Conservation (phyloP, 2,329 filamentous ascomycete genomes). For the Nigrospora sphaerica region DNA sequence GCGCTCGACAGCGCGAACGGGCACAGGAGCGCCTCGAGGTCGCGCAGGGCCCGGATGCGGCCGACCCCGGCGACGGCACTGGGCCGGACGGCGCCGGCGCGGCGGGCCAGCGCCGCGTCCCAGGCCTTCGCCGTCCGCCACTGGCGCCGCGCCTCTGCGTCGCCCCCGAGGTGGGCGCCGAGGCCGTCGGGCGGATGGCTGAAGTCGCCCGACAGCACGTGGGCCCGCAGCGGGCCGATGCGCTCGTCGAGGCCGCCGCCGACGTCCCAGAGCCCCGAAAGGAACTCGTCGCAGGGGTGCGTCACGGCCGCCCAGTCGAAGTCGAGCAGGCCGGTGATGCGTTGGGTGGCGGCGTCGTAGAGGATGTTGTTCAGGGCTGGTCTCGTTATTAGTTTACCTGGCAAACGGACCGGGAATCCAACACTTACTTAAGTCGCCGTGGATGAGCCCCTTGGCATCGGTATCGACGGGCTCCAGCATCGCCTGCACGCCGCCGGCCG, state of each 20-base stretch:
- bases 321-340: slow-evolving; percentile 17
- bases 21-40: not conserved
- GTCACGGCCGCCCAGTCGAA: slow-evolving; percentile 18
- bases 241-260: slow-evolving; percentile 6
- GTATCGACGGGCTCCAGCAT: slow-evolving; percentile 10
- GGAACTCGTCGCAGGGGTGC: slow-evolving; percentile 16
- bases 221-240: not conserved
- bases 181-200: not conserved
- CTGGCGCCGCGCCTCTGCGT: not conserved
- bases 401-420: not conserved
- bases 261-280: slow-evolving; percentile 12
- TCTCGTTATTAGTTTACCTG: not conserved
- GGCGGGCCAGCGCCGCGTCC: not conserved
- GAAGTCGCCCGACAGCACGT: not conserved
- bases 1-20: not conserved
- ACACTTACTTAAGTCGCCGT: slow-evolving; percentile 19
- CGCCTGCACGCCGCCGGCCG: slow-evolving; percentile 5
- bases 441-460: slow-evolving; percentile 8
- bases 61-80: not conserved
- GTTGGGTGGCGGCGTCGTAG: slow-evolving; percentile 10
- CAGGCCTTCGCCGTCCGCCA: slow-evolving; percentile 1
- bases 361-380: slow-evolving; percentile 19
- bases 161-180: too few relatives aligned
- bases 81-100: not conserved
- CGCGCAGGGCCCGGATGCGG: not conserved